Percentiles rank a stretch among this genome's conserved stretches.
Conservation (phyloP, 2,329 filamentous ascomycete genomes). For the Cercospora sp. region DNA sequence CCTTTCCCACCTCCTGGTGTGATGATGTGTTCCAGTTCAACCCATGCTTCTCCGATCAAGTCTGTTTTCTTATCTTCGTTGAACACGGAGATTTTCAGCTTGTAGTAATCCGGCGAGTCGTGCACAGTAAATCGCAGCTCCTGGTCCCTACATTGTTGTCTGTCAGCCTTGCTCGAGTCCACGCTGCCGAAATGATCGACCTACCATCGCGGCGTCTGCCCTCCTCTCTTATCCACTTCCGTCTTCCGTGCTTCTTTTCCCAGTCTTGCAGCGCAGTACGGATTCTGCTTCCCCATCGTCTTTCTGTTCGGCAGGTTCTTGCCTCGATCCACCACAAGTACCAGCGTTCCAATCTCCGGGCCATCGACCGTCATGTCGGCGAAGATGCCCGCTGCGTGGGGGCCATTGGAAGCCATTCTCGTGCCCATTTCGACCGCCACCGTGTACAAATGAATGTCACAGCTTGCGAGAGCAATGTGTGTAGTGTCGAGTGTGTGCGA, state of each 20-base stretch:
- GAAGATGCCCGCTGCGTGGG: slow-evolving; percentile 89
- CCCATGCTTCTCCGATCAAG: slow-evolving; percentile 90
- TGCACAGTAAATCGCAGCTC: slow-evolving; percentile 95
- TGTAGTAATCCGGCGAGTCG: slow-evolving; percentile 94
- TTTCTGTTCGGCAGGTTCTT: slow-evolving; percentile 97
- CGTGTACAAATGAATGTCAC: slow-evolving; percentile 12
- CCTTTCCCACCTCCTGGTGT: slow-evolving; percentile 86
- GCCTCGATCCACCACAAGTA: slow-evolving; percentile 87
- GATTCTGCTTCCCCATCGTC: slow-evolving; percentile 97
- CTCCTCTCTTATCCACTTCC: slow-evolving; percentile 86
- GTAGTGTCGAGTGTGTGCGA: background rate
- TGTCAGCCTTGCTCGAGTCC: slow-evolving; percentile 17
- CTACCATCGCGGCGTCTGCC: slow-evolving; percentile 94
- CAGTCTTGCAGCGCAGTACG: slow-evolving; percentile 88
- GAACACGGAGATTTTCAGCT: slow-evolving; percentile 92
- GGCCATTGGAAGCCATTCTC: slow-evolving; percentile 49
- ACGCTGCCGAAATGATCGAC: slow-evolving; percentile 34
- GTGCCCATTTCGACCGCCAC: slow-evolving; percentile 5
- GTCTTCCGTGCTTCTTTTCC: slow-evolving; percentile 99
- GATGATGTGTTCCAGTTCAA: slow-evolving; percentile 78
- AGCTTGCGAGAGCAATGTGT: background rate
- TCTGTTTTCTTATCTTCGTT: slow-evolving; percentile 99
- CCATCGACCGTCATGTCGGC: slow-evolving; percentile 92
- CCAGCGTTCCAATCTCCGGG: slow-evolving; percentile 87
- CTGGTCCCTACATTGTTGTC: slow-evolving; percentile 71